A percentile compares a stretch with the other conserved stretches of the same genome.
phyloP scores from a whole-genome alignment of 345 rosid species.

The Leavenworthia alabamica region DNA sequence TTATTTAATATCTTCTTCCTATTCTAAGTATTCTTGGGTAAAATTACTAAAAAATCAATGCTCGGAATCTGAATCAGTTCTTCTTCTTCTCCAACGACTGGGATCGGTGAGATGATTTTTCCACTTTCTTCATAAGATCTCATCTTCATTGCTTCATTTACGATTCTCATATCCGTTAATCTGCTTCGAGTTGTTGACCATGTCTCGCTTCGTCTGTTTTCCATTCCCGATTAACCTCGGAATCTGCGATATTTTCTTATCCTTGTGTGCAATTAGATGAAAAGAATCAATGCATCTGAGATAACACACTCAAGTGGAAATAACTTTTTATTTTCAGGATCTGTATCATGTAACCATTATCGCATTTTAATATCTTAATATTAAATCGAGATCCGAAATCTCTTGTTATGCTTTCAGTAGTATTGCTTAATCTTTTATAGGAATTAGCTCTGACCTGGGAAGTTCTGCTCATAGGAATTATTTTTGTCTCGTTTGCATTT shows the following conservation, averaged over 20 bases:
- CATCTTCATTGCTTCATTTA: neutral
- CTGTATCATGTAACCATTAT: too few species aligned
- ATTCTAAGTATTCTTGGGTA: too few species aligned
- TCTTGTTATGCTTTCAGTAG: neutral
- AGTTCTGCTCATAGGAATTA: neutral
- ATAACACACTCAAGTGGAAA: conserved; percentile 16
- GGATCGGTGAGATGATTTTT: conserved; percentile 22
- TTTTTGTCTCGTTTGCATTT: neutral
- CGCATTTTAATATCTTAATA: neutral
- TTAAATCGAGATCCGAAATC: conserved; percentile 16
- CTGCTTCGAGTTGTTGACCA: neutral
- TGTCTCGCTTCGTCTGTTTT: neutral
- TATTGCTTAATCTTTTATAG: neutral
- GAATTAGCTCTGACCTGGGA: too few species aligned
- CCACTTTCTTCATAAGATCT: conserved; percentile 9
- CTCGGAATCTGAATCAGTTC: conserved; percentile 26
- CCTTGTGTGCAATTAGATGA: neutral
- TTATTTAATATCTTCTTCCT: neutral
- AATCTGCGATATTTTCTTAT: neutral
- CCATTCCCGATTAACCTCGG: neutral
- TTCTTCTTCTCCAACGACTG: conserved; percentile 6
- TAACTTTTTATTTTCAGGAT: conserved; percentile 1
- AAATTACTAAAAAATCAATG: too few species aligned
- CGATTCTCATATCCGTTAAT: neutral
- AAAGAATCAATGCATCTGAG: neutral